These are phyloP conservation scores for Agarophyton chilense DNA, from an alignment of 23 red algal genomes.

Conservation along the genomic window DNA sequence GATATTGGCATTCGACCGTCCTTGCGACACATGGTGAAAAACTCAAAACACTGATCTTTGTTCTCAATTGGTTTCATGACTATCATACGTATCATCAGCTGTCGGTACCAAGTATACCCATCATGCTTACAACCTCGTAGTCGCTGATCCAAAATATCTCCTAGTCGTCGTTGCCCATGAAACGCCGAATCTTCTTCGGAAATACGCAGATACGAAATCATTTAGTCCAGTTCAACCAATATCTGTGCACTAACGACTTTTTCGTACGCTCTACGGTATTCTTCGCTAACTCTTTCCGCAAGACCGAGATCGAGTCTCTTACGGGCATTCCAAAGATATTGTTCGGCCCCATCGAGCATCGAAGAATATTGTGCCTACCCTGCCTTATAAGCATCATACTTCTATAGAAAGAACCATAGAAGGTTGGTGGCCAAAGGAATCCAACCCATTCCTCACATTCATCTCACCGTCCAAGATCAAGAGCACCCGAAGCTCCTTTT, in stretches of 20 bases:
- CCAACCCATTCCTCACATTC: conserved; percentile 86
- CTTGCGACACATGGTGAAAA: conserved; percentile 86
- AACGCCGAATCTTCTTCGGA: conserved; percentile 7
- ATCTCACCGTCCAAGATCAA: conserved; percentile 88
- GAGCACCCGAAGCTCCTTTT: conserved; percentile 78
- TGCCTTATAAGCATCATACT: conserved; percentile 70
- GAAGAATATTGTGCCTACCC: conserved; percentile 33
- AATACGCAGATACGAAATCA: conserved; percentile 65
- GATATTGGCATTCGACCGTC: conserved; percentile 81
- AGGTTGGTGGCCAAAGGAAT: conserved; percentile 41
- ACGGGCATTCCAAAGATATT: conserved; percentile 59
- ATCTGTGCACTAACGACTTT: conserved; percentile 83
- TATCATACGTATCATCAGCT: conserved; percentile 84
- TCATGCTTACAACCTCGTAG: conserved; percentile 80
- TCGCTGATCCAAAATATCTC: conserved; percentile 77
- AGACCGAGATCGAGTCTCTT: conserved; percentile 79
- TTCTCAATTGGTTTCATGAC: conserved; percentile 85
- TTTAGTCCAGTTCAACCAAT: conserved; percentile 92
- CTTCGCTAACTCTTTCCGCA: conserved; percentile 86
- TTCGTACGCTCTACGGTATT: conserved; percentile 93
- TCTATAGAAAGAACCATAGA: conserved; percentile 76
- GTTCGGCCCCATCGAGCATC: conserved; percentile 60
- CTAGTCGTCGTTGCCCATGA: conserved; percentile 50
- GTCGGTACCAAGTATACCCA: conserved; percentile 87
- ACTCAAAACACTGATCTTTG: conserved; percentile 82